Conservation (phyloP, 768 basidiomycete species). For the Sarcodon sp. region DNA sequence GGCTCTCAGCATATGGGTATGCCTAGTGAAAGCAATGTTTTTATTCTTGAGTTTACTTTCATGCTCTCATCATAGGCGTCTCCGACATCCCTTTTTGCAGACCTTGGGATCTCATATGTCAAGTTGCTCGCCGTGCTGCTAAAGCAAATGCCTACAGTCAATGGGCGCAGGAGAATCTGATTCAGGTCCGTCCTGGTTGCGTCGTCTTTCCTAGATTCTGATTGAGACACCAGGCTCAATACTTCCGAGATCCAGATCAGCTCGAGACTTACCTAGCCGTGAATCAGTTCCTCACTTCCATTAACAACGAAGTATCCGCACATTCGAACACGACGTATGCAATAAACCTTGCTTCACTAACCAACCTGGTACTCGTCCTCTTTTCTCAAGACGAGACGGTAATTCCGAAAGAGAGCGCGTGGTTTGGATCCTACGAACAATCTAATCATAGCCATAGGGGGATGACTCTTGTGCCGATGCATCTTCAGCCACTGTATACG, state of each 20-base stretch:
- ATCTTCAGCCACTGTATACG: constrained; percentile 52
- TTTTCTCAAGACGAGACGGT: constrained; percentile 69
- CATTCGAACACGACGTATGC: constrained; percentile 47
- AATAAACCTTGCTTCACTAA: constrained; percentile 43
- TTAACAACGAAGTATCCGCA: constrained; percentile 66
- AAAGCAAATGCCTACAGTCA: constrained; percentile 53
- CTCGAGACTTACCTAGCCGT: constrained; percentile 42
- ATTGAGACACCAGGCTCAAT: constrained; percentile 54
- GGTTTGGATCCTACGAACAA: constrained; percentile 67
- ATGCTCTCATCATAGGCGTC: constrained; percentile 22
- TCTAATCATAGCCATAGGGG: constrained; percentile 18
- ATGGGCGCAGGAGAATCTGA: constrained; percentile 67
- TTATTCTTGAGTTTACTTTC: background rate
- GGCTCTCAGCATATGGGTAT: constrained; percentile 73
- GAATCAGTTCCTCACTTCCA: constrained; percentile 55
- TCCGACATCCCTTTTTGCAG: constrained; percentile 61
- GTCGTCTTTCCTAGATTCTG: background rate
- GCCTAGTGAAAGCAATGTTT: background rate
- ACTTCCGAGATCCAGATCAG: constrained; percentile 64
- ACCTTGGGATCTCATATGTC: constrained; percentile 56
- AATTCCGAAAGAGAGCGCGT: constrained; percentile 73
- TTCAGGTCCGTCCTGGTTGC: constrained; percentile 38
- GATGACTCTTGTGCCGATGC: constrained; percentile 47
- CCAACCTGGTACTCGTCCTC: constrained; percentile 58
- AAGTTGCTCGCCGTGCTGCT: constrained; percentile 47